Evolutionary conservation across 2,329 filamentous ascomycete species (phyloP).

Genomic region (Pseudogymnoascus sp.): DNA sequence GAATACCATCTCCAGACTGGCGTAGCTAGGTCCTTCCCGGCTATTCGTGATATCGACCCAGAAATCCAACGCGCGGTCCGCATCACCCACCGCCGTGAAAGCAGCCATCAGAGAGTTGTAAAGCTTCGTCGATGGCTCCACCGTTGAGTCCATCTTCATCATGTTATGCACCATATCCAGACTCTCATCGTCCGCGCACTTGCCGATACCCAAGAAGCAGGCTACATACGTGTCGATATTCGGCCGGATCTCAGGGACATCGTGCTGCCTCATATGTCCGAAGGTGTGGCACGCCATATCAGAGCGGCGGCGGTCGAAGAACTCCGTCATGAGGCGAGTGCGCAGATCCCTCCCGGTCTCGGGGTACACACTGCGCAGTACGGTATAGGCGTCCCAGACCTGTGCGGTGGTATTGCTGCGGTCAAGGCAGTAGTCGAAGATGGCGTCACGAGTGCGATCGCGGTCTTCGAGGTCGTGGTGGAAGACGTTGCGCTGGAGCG

Average conservation of each 20-base stretch:
- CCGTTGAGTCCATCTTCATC: constrained; percentile 80
- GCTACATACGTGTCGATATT: constrained; percentile 65
- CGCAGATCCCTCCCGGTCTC: constrained; percentile 59
- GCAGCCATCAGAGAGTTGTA: constrained; percentile 84
- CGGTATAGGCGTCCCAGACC: constrained; percentile 57
- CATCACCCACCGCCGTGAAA: constrained; percentile 61
- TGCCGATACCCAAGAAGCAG: constrained; percentile 68
- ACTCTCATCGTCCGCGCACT: constrained; percentile 50
- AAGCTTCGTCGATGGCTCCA: constrained; percentile 67
- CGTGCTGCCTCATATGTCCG: constrained; percentile 83
- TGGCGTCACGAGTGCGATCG: constrained; percentile 52
- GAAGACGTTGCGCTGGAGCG: constrained; percentile 67
- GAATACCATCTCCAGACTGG: constrained; percentile 73
- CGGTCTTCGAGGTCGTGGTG: constrained; percentile 65
- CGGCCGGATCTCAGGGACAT: constrained; percentile 55
- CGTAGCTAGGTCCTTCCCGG: constrained; percentile 77
- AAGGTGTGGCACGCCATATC: constrained; percentile 86
- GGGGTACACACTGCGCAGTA: constrained; percentile 56
- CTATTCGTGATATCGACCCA: constrained; percentile 80
- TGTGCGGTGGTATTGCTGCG: constrained; percentile 51
- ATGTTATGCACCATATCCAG: constrained; percentile 80
- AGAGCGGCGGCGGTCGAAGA: constrained; percentile 67
- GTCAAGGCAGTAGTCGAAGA: constrained; percentile 63
- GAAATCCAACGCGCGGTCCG: constrained; percentile 62
- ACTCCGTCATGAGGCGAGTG: constrained; percentile 67